These are phyloP conservation scores for Sporothrix protearum DNA, from an alignment of 2,329 filamentous ascomycete species.

Conservation along the genomic window DNA sequence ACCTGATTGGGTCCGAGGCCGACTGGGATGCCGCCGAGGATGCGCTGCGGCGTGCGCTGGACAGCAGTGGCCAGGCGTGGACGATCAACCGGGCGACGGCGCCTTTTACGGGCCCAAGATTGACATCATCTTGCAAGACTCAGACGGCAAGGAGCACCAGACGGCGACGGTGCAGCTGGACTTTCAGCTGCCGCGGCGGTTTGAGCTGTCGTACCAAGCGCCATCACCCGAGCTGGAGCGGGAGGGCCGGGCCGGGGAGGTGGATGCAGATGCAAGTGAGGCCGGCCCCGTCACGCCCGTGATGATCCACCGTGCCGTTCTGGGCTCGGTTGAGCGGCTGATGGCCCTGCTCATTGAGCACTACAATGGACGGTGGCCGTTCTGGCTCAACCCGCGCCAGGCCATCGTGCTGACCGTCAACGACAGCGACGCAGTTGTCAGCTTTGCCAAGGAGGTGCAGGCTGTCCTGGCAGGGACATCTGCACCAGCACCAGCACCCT, in stretches of 20 bases:
- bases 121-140: constrained; percentile 76
- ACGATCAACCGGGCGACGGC: constrained; percentile 74
- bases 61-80: constrained; percentile 65
- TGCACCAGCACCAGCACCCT: neutral
- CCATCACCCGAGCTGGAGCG: constrained; percentile 62
- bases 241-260: constrained; percentile 36
- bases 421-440: constrained; percentile 51
- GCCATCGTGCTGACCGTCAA: constrained; percentile 71
- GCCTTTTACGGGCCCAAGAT: constrained; percentile 93
- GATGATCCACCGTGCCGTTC: constrained; percentile 78
- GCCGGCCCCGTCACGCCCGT: constrained; percentile 66
- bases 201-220: constrained; percentile 70
- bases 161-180: constrained; percentile 87
- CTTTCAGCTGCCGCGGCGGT: constrained; percentile 82
- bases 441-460: constrained; percentile 47
- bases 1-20: constrained; percentile 69
- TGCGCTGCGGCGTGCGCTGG: constrained; percentile 62
- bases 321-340: constrained; percentile 79
- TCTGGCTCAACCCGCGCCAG: constrained; percentile 83
- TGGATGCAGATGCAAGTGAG: constrained; percentile 38
- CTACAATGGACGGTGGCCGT: constrained; percentile 75
- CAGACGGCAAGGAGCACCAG: constrained; percentile 81
- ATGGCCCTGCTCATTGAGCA: constrained; percentile 83
- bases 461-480: constrained; percentile 49
- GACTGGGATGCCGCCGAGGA: constrained; percentile 66